Percentiles rank a stretch among this genome's conserved stretches.
These are phyloP conservation scores for Cronartium quercuum DNA, from an alignment of 1,284 basidiomycete genomes.

Conservation along the genomic window DNA sequence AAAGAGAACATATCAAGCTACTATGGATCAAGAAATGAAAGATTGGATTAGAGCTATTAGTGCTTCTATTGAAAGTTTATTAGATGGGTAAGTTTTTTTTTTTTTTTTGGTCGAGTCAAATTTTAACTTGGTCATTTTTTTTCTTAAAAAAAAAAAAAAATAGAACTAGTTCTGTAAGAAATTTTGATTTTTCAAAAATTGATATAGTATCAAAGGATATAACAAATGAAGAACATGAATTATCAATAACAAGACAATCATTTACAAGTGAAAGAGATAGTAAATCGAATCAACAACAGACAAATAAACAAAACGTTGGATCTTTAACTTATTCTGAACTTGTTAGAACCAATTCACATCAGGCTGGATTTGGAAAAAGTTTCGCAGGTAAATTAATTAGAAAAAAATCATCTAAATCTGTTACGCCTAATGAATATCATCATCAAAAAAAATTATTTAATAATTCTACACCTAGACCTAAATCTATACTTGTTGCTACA, in stretches of 20 bases:
- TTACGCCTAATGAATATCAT: too few species aligned
- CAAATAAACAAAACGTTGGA: too few species aligned
- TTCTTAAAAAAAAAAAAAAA: too few species aligned
- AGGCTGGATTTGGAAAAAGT: neutral
- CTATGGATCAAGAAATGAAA: slow-evolving; percentile 52
- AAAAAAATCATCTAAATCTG: too few species aligned
- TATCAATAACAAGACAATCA: too few species aligned
- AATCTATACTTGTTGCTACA: too few species aligned
- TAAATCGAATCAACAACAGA: neutral
- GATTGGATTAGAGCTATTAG: slow-evolving; percentile 55
- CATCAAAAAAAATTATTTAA: too few species aligned
- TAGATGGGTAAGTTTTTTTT: slow-evolving; percentile 50
- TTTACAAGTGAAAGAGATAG: neutral
- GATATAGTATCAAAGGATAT: too few species aligned
- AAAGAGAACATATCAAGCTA: slow-evolving; percentile 54
- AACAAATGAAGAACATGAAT: neutral
- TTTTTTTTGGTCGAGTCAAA: too few species aligned
- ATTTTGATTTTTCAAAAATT: slow-evolving; percentile 47
- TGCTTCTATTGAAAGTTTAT: slow-evolving; percentile 54
- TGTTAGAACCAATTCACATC: neutral
- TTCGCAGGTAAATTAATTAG: neutral
- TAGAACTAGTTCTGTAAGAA: slow-evolving; percentile 51
- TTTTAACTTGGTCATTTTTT: too few species aligned
- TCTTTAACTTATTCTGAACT: too few species aligned
- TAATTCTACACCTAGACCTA: too few species aligned